Conservation (phyloP, 1,139 yeast genomes). For the Diutina pseudorugosa region DNA sequence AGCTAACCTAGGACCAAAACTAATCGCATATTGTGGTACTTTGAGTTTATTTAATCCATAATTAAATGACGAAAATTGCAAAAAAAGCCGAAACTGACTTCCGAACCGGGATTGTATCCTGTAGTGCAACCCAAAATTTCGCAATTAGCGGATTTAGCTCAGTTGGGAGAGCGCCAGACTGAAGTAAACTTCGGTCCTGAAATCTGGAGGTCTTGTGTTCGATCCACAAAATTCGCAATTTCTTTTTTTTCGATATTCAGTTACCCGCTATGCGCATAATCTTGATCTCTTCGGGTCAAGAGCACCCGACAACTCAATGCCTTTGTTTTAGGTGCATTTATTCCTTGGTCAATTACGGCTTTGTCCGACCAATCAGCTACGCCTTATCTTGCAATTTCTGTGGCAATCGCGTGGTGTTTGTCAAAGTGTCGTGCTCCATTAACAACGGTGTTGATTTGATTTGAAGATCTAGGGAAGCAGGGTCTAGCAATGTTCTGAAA, state of each 20-base stretch:
- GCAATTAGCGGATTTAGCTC: constrained; percentile 1
- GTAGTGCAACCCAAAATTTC: background rate
- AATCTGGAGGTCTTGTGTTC: constrained; percentile 3
- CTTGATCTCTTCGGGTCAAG: background rate
- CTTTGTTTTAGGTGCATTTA: background rate
- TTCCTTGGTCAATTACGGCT: background rate
- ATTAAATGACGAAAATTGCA: too few species aligned
- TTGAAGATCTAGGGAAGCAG: background rate
- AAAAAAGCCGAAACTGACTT: too few species aligned
- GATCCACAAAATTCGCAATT: constrained; percentile 1
- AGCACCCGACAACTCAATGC: background rate
- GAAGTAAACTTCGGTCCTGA: constrained; percentile 3
- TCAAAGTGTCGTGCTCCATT: background rate
- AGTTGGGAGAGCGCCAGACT: constrained; percentile 4
- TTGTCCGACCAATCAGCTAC: background rate
- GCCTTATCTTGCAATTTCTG: background rate
- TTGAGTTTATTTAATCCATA: too few species aligned
- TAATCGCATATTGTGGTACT: too few species aligned
- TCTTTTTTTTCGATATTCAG: background rate
- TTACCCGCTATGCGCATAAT: background rate
- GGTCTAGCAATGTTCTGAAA: background rate
- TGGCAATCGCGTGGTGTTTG: background rate
- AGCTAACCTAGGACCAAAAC: too few species aligned
- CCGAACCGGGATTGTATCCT: too few species aligned
- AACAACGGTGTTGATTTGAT: background rate